Base-by-base conservation (phyloP, 352 stramenopile genomes). In the Peronospora destructor region DNA sequence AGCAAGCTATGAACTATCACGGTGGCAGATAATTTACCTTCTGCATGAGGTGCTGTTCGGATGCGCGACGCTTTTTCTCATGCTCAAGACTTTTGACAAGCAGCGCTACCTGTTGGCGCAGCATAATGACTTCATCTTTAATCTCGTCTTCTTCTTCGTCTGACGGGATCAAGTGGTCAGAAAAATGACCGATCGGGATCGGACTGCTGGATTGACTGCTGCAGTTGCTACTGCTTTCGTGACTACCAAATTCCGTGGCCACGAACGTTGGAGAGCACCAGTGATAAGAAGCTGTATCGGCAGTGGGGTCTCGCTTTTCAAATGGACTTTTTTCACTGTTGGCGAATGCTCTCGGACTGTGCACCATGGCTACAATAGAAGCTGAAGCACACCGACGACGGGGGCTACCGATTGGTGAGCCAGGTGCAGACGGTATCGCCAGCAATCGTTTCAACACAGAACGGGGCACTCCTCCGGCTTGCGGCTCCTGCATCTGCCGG, bases 31-130 rank as follows among this genome's bases (percentile, higher is more conserved):
- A 16, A 46, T 56, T 49, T 63, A 84, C 73, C 17, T 66, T 65
- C 49, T 87, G 72, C 72, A 85, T 85, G 45, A 81, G 68, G 13
- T 83, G 71, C 40, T 85, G 74, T 38, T 87, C 76, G 6, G 61
- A 59, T 3, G 71, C 62, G 36, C 76, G 76, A 6, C 71, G 68
- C 50, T 85, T 85, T 60, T 83, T 83, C 57, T 87, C 76, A 16
- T 78, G 64, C 30, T 85, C 76, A 4, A 87, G 66, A 44, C 55
- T 71, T 43, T 75, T 70, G 41, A 71, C 42, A 32, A 87, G 64
- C 49, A 85, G 53, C 53, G 61, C 58, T 45, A 85, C 71, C 37
- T 82, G 70, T 44, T 84, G 70, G 3, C 71, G 65, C 47, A 87
- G 68, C 48, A 66, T 62, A 34, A 41, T 28, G 21, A 79, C 59